A percentile compares a stretch with the other conserved stretches of the same genome.
phyloP scores from a whole-genome alignment of 371 early-diverging fungal genomes.

The Mortierella sp. region DNA sequence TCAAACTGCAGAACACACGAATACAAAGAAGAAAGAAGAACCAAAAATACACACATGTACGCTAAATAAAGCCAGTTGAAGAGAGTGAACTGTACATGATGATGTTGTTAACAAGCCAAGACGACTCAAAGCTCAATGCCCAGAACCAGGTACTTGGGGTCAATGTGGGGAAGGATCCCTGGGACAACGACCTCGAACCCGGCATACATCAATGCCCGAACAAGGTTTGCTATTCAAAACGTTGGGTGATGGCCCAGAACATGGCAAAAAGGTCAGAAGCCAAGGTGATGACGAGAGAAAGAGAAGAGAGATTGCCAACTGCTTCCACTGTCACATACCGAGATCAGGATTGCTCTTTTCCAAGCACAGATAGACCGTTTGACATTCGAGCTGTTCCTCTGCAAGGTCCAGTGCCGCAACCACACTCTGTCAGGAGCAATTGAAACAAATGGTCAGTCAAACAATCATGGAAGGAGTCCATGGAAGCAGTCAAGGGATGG shows the following conservation, averaged over 20 bases:
- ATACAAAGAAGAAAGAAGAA: too few relatives aligned
- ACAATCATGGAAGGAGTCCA: background rate
- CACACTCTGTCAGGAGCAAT: conserved; percentile 29
- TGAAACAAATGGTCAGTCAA: background rate
- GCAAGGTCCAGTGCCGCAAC: conserved; percentile 52
- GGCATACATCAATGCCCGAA: conserved; percentile 48
- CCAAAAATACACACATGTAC: too few relatives aligned
- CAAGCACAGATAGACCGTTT: conserved; percentile 37
- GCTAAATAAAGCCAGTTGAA: too few relatives aligned
- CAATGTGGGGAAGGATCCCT: conserved; percentile 30
- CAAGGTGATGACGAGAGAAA: background rate
- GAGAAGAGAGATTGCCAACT: too few relatives aligned
- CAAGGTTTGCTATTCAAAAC: conserved; percentile 38
- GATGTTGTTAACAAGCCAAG: background rate
- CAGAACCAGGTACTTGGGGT: conserved; percentile 44
- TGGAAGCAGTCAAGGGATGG: background rate
- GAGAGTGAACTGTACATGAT: too few relatives aligned
- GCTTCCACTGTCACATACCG: too few relatives aligned
- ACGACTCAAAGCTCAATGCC: conserved; percentile 28
- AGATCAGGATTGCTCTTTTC: conserved; percentile 48
- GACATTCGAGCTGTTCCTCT: conserved; percentile 46
- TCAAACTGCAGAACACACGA: too few relatives aligned
- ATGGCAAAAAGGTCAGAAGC: too few relatives aligned
- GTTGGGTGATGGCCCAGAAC: too few relatives aligned
- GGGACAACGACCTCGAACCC: conserved; percentile 44